phyloP scores from a whole-genome alignment of 768 basidiomycete genomes.

The Lenzites betulinus region DNA sequence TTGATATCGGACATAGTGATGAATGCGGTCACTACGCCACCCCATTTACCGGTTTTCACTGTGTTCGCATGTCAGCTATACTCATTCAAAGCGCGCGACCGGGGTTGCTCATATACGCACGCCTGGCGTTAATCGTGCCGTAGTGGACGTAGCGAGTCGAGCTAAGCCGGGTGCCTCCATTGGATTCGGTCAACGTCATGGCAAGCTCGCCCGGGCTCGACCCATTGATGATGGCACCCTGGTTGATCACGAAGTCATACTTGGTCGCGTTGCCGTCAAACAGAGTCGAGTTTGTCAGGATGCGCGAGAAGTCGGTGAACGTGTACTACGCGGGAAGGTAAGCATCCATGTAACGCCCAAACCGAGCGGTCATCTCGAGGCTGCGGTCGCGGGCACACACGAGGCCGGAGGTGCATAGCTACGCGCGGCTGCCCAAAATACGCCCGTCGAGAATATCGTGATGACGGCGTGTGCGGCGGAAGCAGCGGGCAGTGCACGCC shows the following conservation, averaged over 20 bases:
- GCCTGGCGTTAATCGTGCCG: slow-evolving; percentile 66
- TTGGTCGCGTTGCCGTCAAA: slow-evolving; percentile 75
- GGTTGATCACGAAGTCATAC: slow-evolving; percentile 75
- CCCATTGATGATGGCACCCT: slow-evolving; percentile 67
- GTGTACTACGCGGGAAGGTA: slow-evolving; percentile 45
- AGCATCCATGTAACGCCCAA: neutral
- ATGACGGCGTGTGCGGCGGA: slow-evolving; percentile 1
- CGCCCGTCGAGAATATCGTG: neutral
- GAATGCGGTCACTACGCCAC: slow-evolving; percentile 81
- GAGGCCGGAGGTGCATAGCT: neutral
- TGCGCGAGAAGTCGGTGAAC: slow-evolving; percentile 64
- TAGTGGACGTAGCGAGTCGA: slow-evolving; percentile 84
- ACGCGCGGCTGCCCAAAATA: neutral
- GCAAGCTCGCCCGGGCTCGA: slow-evolving; percentile 64
- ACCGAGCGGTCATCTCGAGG: neutral
- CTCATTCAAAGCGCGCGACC: neutral
- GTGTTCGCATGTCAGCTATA: neutral
- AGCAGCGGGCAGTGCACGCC: slow-evolving; percentile 4
- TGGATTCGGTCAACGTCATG: slow-evolving; percentile 64
- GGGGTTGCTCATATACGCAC: slow-evolving; percentile 39
- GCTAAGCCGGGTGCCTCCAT: slow-evolving; percentile 77
- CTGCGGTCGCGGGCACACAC: neutral
- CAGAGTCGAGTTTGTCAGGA: slow-evolving; percentile 63
- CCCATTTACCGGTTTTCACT: slow-evolving; percentile 83
- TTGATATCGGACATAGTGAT: slow-evolving; percentile 82